phyloP scores from a whole-genome alignment of 768 basidiomycete species.

The Brasilioporus rufonigricans region DNA sequence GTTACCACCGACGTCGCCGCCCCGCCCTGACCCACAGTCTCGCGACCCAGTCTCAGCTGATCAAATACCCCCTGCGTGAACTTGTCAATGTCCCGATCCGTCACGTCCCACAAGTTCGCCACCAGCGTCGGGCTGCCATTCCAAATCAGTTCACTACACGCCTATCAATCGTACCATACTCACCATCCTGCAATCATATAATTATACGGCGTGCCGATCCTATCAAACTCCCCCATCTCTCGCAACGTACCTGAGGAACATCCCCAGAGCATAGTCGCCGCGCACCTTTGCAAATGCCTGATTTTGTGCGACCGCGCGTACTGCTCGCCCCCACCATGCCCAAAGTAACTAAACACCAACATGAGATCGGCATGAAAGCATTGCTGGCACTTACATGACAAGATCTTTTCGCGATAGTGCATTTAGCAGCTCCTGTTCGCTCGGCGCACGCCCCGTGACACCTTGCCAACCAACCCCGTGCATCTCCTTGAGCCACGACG shows the following conservation, averaged over 20 bases:
- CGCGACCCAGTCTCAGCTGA: slow-evolving; percentile 52
- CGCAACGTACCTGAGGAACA: slow-evolving; percentile 90
- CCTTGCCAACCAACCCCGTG: slow-evolving; percentile 79
- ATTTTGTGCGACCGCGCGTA: slow-evolving; percentile 88
- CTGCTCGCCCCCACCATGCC: slow-evolving; percentile 95
- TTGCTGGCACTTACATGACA: slow-evolving; percentile 70
- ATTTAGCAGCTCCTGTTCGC: slow-evolving; percentile 78
- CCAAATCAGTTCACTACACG: not conserved
- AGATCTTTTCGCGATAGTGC: slow-evolving; percentile 76
- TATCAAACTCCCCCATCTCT: slow-evolving; percentile 94
- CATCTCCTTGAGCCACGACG: slow-evolving; percentile 75
- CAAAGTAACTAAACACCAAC: slow-evolving; percentile 72
- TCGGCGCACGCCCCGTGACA: slow-evolving; percentile 68
- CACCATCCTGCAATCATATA: slow-evolving; percentile 99
- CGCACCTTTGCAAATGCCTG: slow-evolving; percentile 77
- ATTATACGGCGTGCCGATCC: slow-evolving; percentile 86
- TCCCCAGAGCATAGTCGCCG: slow-evolving; percentile 96
- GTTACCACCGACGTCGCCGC: slow-evolving; percentile 52
- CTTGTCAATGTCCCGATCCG: slow-evolving; percentile 95
- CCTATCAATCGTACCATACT: slow-evolving; percentile 33
- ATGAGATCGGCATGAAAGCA: slow-evolving; percentile 1
- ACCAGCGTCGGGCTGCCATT: slow-evolving; percentile 77
- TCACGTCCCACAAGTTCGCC: slow-evolving; percentile 98
- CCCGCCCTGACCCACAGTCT: slow-evolving; percentile 12
- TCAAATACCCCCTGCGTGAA: slow-evolving; percentile 84